Conservation (phyloP, 116 monocot genomes). For the Dioscorea cayenensis region DNA sequence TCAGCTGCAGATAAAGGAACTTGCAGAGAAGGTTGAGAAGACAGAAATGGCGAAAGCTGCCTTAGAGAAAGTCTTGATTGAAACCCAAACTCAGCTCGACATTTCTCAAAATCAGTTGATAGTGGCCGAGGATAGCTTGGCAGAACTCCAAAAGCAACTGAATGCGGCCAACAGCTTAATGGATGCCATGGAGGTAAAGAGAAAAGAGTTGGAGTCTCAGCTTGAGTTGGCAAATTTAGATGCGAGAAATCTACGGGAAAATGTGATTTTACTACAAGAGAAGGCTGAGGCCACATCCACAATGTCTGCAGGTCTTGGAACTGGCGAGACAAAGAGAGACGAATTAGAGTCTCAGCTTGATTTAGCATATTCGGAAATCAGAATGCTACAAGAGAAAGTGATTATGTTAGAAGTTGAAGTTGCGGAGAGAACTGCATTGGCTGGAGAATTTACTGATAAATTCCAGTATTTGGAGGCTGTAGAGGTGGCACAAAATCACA, state of each 20-base stretch:
- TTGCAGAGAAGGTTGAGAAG: constrained; percentile 40
- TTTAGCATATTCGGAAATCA: constrained; percentile 16
- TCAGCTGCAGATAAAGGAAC: constrained; percentile 12
- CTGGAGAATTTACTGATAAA: constrained; percentile 5
- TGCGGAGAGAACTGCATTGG: neutral
- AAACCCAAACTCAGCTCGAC: constrained; percentile 22
- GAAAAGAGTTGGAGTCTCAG: constrained; percentile 23
- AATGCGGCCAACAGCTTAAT: constrained; percentile 26
- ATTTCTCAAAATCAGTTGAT: constrained; percentile 12
- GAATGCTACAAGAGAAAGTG: constrained; percentile 20
- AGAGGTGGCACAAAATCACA: constrained; percentile 7
- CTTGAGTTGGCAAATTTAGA: constrained; percentile 32
- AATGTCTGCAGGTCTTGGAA: constrained; percentile 8
- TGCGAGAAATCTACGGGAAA: constrained; percentile 14
- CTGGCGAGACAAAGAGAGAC: constrained; percentile 3
- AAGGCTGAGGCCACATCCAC: constrained; percentile 10
- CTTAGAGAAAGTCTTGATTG: constrained; percentile 21
- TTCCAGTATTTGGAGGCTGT: constrained; percentile 4
- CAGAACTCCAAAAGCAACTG: constrained; percentile 32
- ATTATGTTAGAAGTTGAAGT: constrained; percentile 11
- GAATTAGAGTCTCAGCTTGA: constrained; percentile 33
- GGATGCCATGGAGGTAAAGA: constrained; percentile 14
- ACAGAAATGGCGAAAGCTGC: constrained; percentile 33
- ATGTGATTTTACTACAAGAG: constrained; percentile 8
- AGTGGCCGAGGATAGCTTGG: constrained; percentile 23